Conservation (phyloP, 2,329 filamentous ascomycete genomes). For the Alternaria consortialis region DNA sequence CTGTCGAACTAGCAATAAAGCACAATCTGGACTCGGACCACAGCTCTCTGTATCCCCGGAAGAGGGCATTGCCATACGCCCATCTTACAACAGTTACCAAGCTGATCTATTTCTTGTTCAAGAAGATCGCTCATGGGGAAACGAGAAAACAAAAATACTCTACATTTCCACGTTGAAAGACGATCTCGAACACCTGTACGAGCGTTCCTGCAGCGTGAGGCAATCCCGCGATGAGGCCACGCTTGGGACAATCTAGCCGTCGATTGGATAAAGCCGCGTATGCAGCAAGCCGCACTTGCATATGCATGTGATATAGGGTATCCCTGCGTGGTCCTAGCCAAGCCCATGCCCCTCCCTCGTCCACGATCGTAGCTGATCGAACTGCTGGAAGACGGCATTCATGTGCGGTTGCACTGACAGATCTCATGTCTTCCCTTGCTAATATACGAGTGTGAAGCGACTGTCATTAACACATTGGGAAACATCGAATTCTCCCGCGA, state of each 20-base stretch:
- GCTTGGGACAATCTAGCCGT: conserved; percentile 23
- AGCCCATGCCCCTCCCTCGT: conserved; percentile 28
- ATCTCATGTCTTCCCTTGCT: conserved; percentile 13
- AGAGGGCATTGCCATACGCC: conserved; percentile 7
- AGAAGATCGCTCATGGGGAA: not conserved
- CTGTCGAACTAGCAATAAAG: conserved; percentile 41
- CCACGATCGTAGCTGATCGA: conserved; percentile 33
- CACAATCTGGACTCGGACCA: conserved; percentile 45
- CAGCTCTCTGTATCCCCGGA: conserved; percentile 25
- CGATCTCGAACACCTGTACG: conserved; percentile 22
- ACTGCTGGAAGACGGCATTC: conserved; percentile 26
- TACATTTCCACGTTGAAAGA: conserved; percentile 13
- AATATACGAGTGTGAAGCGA: conserved; percentile 5
- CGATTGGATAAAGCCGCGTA: conserved; percentile 42
- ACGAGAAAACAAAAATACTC: not conserved
- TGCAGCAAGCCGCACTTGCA: conserved; percentile 51
- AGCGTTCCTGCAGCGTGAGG: conserved; percentile 52
- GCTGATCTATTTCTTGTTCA: not conserved
- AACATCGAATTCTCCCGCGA: conserved; percentile 3
- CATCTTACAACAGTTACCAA: not conserved
- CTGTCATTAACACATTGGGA: not conserved
- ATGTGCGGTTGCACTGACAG: conserved; percentile 34
- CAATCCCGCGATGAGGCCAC: conserved; percentile 43
- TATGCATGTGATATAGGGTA: conserved; percentile 49
- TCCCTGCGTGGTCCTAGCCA: conserved; percentile 36